Evolutionary conservation across 768 basidiomycete species (phyloP), one percentile per base, ranked within the genome.

Genomic region (Tylopilus intermedius): DNA sequence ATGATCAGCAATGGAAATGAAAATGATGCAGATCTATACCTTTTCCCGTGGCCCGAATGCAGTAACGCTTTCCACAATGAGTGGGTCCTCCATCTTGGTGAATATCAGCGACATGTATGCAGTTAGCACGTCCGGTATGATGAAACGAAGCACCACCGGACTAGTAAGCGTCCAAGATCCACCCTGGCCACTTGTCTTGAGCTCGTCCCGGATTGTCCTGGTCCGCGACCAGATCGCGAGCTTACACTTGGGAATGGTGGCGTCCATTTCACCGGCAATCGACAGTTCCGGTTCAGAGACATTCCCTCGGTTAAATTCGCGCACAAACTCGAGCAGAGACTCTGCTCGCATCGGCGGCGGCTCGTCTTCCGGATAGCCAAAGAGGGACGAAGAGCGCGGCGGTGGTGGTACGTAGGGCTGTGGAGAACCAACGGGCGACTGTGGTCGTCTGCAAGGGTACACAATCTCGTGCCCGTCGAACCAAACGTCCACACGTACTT

Each of bases 31-130:
- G 47, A 50, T 11, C 3, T 53, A 45, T 45, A 85, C 88, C 72
- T 72, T 76, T 72, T 91, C 89, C 60, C 88, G 74, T 22, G 88
- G 82, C 6, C 85, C 88, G 65, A 89, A 87, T 9, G 77, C 79
- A n/a, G 81, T 76, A 41, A 86, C 75, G 50, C 76, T 84, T 61
- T 88, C 86, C 29, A 84, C 77, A 11, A 78, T 57, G 37, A 82
- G 69, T n/a, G 65, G 58, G 35, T 70, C 70, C 18, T 71, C 70
- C 33, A 64, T 53, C 27, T 57, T 59, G 2, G 60, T 67, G 48
- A 75, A 71, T 30, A 71, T 73, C 33, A 83, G 67, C 6, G 78
- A 79, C 41, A 89, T 62, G 71, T 83, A 90, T 51, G 82, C 81
- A 6, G 74, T 80, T 51, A 89, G 68, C 45, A 89, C 82, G 58